Conservation (phyloP, 768 basidiomycete genomes). For the Suillus hirtellus region DNA sequence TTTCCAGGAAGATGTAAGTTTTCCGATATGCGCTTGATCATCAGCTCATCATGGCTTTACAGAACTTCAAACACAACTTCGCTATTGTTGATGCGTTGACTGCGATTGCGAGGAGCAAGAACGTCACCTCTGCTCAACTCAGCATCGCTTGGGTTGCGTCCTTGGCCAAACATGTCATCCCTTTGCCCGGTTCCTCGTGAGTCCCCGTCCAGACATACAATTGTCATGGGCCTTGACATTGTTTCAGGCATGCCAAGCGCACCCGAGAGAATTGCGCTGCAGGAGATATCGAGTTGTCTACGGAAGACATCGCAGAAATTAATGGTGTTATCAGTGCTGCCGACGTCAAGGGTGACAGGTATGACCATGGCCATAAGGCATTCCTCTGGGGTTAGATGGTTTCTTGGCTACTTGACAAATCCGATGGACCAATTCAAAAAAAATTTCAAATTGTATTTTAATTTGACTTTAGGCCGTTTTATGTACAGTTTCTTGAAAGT, state of each 20-base stretch:
- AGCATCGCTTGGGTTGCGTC: slow-evolving; percentile 45
- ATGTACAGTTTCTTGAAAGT: neutral
- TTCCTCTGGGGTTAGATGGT: slow-evolving; percentile 35
- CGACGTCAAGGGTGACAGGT: slow-evolving; percentile 42
- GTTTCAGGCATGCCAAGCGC: slow-evolving; percentile 34
- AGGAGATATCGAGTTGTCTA: slow-evolving; percentile 41
- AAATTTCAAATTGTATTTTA: neutral
- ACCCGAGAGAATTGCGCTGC: slow-evolving; percentile 49
- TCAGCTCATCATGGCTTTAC: slow-evolving; percentile 4
- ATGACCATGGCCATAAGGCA: slow-evolving; percentile 24
- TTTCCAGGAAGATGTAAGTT: slow-evolving; percentile 44
- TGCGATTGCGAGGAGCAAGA: slow-evolving; percentile 42
- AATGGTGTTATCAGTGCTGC: slow-evolving; percentile 35
- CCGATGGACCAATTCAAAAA: no score
- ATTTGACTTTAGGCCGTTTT: neutral
- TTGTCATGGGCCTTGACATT: neutral
- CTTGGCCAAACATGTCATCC: slow-evolving; percentile 44
- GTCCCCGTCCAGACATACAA: slow-evolving; percentile 17
- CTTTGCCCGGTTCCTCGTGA: slow-evolving; percentile 51
- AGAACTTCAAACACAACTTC: slow-evolving; percentile 44
- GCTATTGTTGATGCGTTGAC: slow-evolving; percentile 43
- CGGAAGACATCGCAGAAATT: slow-evolving; percentile 43
- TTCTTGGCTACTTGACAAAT: neutral
- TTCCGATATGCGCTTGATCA: slow-evolving; percentile 13
- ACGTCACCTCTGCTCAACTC: slow-evolving; percentile 45